Evolutionary conservation across 2,329 filamentous ascomycete genomes (phyloP).

Genomic region (Pseudophaeomoniella oleicola): DNA sequence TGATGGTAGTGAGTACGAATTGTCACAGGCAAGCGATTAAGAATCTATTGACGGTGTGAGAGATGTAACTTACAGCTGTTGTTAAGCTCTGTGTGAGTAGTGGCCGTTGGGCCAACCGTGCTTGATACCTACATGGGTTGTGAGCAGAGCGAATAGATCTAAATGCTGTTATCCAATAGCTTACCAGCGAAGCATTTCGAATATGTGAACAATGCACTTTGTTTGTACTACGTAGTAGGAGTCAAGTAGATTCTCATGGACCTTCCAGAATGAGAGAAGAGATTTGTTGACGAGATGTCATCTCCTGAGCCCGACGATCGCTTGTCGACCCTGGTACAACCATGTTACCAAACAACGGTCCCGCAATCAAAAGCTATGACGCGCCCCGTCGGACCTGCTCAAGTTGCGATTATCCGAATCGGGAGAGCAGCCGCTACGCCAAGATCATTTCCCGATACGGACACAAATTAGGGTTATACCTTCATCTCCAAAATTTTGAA

Average conservation of each 20-base stretch:
- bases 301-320: too few relatives aligned
- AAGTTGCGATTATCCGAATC: too few relatives aligned
- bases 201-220: too few relatives aligned
- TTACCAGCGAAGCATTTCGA: slow-evolving; percentile 30
- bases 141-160: slow-evolving; percentile 1
- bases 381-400: too few relatives aligned
- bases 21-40: neutral
- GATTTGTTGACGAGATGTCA: too few relatives aligned
- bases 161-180: slow-evolving; percentile 4
- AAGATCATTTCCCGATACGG: neutral
- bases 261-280: too few relatives aligned
- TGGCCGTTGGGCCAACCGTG: slow-evolving; percentile 63
- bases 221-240: too few relatives aligned
- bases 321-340: too few relatives aligned
- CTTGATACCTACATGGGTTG: slow-evolving; percentile 56
- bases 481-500: neutral
- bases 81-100: slow-evolving; percentile 83
- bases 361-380: too few relatives aligned
- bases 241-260: too few relatives aligned
- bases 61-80: slow-evolving; percentile 44
- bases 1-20: neutral
- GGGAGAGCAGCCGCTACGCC: neutral
- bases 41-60: slow-evolving; percentile 3
- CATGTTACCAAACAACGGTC: too few relatives aligned
- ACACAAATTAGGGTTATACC: neutral